Evolutionary conservation across 192 early-diverging fungal genomes (phyloP).

Genomic region (Coemansia sp.): DNA sequence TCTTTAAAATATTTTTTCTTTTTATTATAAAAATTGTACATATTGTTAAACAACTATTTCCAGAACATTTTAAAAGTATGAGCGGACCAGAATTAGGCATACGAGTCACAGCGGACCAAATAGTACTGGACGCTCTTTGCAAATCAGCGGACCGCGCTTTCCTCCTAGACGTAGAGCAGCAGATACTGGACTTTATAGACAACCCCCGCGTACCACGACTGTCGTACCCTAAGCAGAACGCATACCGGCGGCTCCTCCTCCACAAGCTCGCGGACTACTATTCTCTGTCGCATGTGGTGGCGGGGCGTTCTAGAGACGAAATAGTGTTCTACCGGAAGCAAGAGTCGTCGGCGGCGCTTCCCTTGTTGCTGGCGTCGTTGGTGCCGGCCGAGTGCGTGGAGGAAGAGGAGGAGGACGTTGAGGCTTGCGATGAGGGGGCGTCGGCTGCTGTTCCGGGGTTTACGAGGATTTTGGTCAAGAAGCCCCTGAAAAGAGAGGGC

Average conservation of each 20-base stretch:
- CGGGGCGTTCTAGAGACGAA: slow-evolving; percentile 19
- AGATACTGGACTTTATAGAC: slow-evolving; percentile 10
- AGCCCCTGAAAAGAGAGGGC: no score
- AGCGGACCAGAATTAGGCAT: neutral
- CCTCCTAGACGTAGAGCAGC: slow-evolving; percentile 11
- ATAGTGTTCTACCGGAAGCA: slow-evolving; percentile 25
- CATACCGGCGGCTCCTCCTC: slow-evolving; percentile 23
- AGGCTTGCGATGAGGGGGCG: neutral
- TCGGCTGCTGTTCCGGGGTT: neutral
- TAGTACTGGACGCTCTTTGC: slow-evolving; percentile 12
- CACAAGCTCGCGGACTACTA: slow-evolving; percentile 34
- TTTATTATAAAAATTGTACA: neutral
- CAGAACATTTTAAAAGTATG: neutral
- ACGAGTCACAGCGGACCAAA: neutral
- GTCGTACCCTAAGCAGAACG: slow-evolving; percentile 22
- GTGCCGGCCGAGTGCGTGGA: neutral
- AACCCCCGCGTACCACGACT: slow-evolving; percentile 5
- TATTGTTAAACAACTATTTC: neutral
- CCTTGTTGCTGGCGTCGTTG: neutral
- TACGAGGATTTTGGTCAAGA: slow-evolving; percentile 25
- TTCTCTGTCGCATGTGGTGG: slow-evolving; percentile 21
- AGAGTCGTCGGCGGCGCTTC: neutral
- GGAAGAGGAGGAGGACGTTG: neutral
- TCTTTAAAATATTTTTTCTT: neutral
- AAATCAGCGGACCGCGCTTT: slow-evolving; percentile 19